Evolutionary conservation across 2,329 filamentous ascomycete genomes (phyloP).

Genomic region (Ceratocystis papillata): DNA sequence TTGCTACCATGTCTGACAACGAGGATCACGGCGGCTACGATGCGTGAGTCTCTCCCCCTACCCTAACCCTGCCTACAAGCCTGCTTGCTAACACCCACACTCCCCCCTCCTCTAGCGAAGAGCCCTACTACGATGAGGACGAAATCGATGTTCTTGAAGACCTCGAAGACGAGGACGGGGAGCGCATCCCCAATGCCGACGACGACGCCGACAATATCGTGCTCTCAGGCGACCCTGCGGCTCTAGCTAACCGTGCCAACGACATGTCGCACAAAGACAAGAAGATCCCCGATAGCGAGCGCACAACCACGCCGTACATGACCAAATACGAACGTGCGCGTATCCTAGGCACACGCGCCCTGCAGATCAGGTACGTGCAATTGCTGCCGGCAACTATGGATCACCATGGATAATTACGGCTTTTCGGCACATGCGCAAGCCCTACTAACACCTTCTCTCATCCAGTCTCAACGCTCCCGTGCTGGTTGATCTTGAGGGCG

Average conservation of each 20-base stretch:
- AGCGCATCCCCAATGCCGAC: slow-evolving; percentile 42
- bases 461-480: slow-evolving; percentile 92
- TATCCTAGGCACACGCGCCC: slow-evolving; percentile 80
- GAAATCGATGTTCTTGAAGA: slow-evolving; percentile 46
- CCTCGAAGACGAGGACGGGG: slow-evolving; percentile 44
- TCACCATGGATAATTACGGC: background rate
- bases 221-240: slow-evolving; percentile 50
- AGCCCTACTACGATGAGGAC: slow-evolving; percentile 62
- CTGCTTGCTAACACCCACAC: background rate
- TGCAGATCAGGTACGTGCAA: slow-evolving; percentile 78
- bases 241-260: slow-evolving; percentile 43
- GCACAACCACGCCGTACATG: slow-evolving; percentile 95
- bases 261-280: slow-evolving; percentile 60
- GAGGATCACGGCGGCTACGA: slow-evolving; percentile 52
- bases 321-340: slow-evolving; percentile 96
- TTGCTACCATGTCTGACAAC: slow-evolving; percentile 57
- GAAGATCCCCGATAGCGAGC: slow-evolving; percentile 79
- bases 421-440: background rate
- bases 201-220: slow-evolving; percentile 51
- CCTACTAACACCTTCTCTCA: background rate
- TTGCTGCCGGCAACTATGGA: background rate
- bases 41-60: slow-evolving; percentile 37
- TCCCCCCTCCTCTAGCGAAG: slow-evolving; percentile 41
- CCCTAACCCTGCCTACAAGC: background rate
- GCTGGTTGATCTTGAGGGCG: slow-evolving; percentile 89